These are phyloP conservation scores for Physaria fendleri DNA, from an alignment of 345 rosid species.

Conservation along the genomic window DNA sequence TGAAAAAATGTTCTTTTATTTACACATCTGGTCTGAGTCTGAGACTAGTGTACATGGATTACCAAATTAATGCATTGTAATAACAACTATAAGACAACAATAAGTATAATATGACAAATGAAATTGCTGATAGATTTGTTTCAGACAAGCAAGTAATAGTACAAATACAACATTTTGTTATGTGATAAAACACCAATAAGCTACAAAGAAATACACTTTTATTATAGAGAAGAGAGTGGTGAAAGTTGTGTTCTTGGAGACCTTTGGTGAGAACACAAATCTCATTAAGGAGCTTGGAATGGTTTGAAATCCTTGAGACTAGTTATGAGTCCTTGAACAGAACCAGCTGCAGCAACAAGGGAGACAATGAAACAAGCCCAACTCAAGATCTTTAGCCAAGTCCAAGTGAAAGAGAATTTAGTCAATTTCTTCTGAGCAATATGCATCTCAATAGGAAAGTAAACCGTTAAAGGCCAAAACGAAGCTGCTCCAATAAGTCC, in stretches of 20 bases:
- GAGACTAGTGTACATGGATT: not conserved
- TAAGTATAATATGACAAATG: not conserved
- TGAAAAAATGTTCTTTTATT: too few relatives aligned
- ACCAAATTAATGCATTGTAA: not conserved
- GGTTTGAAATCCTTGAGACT: slow-evolving; percentile 66
- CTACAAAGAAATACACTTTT: not conserved
- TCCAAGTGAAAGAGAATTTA: slow-evolving; percentile 62
- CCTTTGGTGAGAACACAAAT: not conserved
- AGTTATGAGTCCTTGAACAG: slow-evolving; percentile 59
- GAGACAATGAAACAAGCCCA: slow-evolving; percentile 58
- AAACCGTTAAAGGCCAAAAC: slow-evolving; percentile 87
- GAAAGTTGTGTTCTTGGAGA: not conserved
- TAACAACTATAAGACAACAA: not conserved
- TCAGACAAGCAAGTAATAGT: not conserved
- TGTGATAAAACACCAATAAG: not conserved
- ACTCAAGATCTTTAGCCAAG: slow-evolving; percentile 60
- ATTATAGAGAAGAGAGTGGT: not conserved
- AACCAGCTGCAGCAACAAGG: slow-evolving; percentile 62
- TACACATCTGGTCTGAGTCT: too few relatives aligned
- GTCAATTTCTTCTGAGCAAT: slow-evolving; percentile 46
- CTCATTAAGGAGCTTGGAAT: slow-evolving; percentile 34
- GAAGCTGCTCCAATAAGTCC: slow-evolving; percentile 85
- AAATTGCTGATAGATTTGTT: slow-evolving; percentile 1
- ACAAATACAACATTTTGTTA: not conserved
- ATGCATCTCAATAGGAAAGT: slow-evolving; percentile 86